A percentile compares a stretch with the other conserved stretches of the same genome.
Evolutionary conservation across 1,139 yeast genomes (phyloP).

Genomic region (Suhomyces wounanorum): DNA sequence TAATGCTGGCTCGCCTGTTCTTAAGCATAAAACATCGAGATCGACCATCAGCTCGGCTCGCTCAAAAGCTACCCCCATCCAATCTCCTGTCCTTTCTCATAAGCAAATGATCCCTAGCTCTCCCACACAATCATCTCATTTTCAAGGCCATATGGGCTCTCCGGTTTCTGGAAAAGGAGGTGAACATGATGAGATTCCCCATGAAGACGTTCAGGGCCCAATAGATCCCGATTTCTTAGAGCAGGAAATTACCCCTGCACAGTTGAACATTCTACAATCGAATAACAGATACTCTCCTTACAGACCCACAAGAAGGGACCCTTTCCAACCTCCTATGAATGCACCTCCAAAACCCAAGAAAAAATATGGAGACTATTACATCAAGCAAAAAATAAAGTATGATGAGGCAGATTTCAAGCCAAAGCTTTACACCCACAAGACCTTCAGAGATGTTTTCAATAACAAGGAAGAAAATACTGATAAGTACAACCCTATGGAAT

Average conservation of each 20-base stretch:
- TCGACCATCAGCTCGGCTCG: conserved; percentile 7
- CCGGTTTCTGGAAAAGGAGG: neutral
- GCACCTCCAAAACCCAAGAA: conserved; percentile 1
- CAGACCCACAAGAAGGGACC: conserved; percentile 7
- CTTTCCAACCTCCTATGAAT: conserved; percentile 4
- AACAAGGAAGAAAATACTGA: conserved; percentile 33
- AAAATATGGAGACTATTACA: conserved; percentile 36
- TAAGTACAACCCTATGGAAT: conserved; percentile 44
- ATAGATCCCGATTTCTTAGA: conserved; percentile 35
- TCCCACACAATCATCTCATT: conserved; percentile 5
- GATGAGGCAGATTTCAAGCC: conserved; percentile 42
- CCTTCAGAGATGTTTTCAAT: conserved; percentile 42
- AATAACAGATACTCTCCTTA: conserved; percentile 10
- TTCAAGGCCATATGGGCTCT: neutral
- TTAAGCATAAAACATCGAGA: conserved; percentile 7
- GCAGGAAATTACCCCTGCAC: conserved; percentile 42
- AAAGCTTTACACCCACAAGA: conserved; percentile 42
- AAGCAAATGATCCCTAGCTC: conserved; percentile 4
- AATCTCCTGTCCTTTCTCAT: conserved; percentile 1
- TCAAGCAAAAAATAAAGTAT: conserved; percentile 37
- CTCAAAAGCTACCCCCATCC: conserved; percentile 2
- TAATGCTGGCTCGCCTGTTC: neutral
- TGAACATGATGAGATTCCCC: neutral
- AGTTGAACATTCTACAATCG: conserved; percentile 31
- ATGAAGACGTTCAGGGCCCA: neutral